Evolutionary conservation across 495 filamentous ascomycete species (phyloP), one percentile per base, ranked within the genome.

Genomic region (Talaromyces liani): DNA sequence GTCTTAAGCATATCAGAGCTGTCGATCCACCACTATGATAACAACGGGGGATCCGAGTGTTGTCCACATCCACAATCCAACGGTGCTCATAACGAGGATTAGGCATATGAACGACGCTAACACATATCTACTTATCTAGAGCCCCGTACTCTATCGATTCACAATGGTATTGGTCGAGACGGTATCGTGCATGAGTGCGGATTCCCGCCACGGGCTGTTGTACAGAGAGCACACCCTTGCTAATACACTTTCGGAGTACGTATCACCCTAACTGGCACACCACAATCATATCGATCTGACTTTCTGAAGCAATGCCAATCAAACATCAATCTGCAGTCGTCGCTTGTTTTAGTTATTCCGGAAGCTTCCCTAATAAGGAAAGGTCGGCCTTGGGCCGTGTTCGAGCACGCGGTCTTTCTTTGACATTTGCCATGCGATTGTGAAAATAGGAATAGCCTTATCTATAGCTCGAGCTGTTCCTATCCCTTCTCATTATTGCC

Each of bases 331-430:
- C 14, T n/a, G 36, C 36, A 16, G 36, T 41, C 2, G 14, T 16
- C 36, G 14, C 36, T 41, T 41, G 36, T 41, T 20, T 49, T 8
- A 20, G 20, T 18, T 6, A 27, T 55, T 55, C 51, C 51, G 22
- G 51, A 55, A 55, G n/a, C 14, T 55, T 55, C 51, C 51, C 51
- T 55, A 22, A 55, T 27, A 55, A 55, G 51, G 51, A 55, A 55
- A 24, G 25, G 51, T 20, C 29, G 10, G 25, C 51, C 22, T 27
- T 55, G 22, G 22, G 20, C 9, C 25, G 20, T 29, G 51, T 55
- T 55, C 18, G 22, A 6, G 22, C 20, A 29, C 10, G 20, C 25
- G 10, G 20, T 27, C 20, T 29, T 55, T 29, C 20, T 55, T 29
- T 55, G 22, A 14, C 25, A 55, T 27, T 29, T 25, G 51, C 51